A percentile compares a stretch with the other conserved stretches of the same genome.
phyloP scores from a whole-genome alignment of 148 eudicot species.

The Bassia scoparia region DNA sequence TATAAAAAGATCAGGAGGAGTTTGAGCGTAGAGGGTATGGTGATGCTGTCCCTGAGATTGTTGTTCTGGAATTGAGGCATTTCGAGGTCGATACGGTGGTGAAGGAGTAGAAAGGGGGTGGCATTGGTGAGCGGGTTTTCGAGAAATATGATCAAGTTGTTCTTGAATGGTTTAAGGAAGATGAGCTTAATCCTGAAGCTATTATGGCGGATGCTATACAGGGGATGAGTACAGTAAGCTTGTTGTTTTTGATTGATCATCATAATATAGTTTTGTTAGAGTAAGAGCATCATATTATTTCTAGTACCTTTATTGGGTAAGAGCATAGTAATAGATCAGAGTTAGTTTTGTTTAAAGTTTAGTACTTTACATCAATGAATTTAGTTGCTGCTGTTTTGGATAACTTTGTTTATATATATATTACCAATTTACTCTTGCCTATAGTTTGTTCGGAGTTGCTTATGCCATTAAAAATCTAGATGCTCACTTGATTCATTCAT shows the following conservation, averaged over 20 bases:
- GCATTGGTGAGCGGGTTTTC: constrained; percentile 31
- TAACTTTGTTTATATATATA: no score
- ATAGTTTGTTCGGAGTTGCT: no score
- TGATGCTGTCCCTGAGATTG: constrained; percentile 29
- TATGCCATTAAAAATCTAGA: no score
- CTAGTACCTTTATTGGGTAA: no score
- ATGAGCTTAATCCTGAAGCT: constrained; percentile 19
- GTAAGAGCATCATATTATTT: no score
- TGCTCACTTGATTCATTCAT: no score
- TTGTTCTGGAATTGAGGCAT: constrained; percentile 29
- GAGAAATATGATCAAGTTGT: constrained; percentile 33
- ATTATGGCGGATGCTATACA: constrained; percentile 31
- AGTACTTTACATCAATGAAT: no score
- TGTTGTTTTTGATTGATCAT: constrained; percentile 25
- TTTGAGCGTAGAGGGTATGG: constrained; percentile 29
- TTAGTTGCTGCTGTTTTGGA: no score
- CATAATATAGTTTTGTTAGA: no score
- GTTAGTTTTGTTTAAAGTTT: no score
- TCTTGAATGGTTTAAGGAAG: constrained; percentile 31
- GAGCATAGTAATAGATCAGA: no score
- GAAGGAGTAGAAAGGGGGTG: constrained; percentile 25
- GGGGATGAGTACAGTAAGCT: constrained; percentile 26
- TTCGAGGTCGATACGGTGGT: constrained; percentile 23
- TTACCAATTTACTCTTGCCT: no score
- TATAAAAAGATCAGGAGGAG: constrained; percentile 22